Conservation (phyloP, 2,329 filamentous ascomycete genomes). For the Colletotrichum musae region DNA sequence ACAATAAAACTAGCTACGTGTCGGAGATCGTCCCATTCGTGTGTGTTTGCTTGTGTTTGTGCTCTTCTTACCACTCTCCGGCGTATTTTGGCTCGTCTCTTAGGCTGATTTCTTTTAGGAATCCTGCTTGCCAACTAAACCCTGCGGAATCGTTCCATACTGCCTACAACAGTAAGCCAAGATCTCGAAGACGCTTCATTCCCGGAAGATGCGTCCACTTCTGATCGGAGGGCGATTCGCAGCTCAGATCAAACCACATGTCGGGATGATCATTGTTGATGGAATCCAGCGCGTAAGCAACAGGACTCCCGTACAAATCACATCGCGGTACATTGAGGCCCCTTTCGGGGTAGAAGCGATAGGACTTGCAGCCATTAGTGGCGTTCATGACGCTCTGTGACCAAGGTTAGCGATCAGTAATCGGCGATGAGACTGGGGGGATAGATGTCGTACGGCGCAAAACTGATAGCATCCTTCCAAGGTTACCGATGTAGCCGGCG, state of each 20-base stretch:
- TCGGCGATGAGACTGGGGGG: background rate
- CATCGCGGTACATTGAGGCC: conserved; percentile 51
- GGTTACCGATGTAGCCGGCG: conserved; percentile 50
- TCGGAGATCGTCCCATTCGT: background rate
- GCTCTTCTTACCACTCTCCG: no score
- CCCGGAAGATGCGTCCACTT: conserved; percentile 43
- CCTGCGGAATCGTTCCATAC: background rate
- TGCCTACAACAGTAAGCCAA: conserved; percentile 27
- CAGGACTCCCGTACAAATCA: conserved; percentile 52
- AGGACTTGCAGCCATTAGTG: conserved; percentile 53
- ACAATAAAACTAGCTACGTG: conserved; percentile 14
- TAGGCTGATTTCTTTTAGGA: no score
- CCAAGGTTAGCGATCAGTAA: background rate
- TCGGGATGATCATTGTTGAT: conserved; percentile 49
- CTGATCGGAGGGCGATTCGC: conserved; percentile 51
- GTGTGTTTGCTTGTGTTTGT: no score
- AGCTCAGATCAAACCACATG: conserved; percentile 54
- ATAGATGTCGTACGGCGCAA: conserved; percentile 51
- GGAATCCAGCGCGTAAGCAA: conserved; percentile 48
- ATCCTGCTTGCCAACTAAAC: no score
- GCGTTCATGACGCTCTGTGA: conserved; percentile 49
- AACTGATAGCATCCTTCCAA: conserved; percentile 59
- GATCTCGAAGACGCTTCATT: conserved; percentile 29
- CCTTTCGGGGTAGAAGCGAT: conserved; percentile 52
- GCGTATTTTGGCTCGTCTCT: no score